Conservation (phyloP, 352 stramenopile species). For the Phytophthora pinifolia region DNA sequence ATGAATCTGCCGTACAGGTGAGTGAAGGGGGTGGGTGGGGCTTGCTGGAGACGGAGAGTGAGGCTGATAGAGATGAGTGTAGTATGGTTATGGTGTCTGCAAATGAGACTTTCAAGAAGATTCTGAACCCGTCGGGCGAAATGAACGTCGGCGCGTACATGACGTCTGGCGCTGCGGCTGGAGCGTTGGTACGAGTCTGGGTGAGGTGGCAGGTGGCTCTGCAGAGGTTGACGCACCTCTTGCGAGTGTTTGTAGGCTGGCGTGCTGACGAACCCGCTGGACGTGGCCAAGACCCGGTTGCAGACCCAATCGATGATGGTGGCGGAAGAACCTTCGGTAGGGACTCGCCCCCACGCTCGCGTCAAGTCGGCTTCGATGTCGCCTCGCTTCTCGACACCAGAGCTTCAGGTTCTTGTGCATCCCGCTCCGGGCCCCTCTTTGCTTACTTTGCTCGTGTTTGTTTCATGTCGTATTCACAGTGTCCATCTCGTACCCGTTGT, state of each 20-base stretch:
- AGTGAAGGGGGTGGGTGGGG: too few relatives aligned
- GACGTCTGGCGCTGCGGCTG: slow-evolving; percentile 91
- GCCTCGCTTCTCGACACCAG: slow-evolving; percentile 40
- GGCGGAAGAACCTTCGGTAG: slow-evolving; percentile 61
- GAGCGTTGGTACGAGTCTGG: slow-evolving; percentile 79
- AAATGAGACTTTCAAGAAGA: slow-evolving; percentile 97
- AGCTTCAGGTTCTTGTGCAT: slow-evolving; percentile 59
- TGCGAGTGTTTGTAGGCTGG: slow-evolving; percentile 41
- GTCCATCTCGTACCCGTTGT: slow-evolving; percentile 73
- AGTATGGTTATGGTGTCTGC: slow-evolving; percentile 97
- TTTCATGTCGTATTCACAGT: slow-evolving; percentile 57
- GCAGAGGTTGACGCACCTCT: neutral
- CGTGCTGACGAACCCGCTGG: slow-evolving; percentile 95
- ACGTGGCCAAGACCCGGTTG: slow-evolving; percentile 98
- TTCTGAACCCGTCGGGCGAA: slow-evolving; percentile 85
- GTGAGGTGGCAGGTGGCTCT: neutral
- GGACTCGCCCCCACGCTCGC: slow-evolving; percentile 30
- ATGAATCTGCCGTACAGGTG: slow-evolving; percentile 99
- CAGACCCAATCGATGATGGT: slow-evolving; percentile 92
- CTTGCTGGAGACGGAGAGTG: too few relatives aligned
- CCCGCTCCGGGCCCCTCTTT: slow-evolving; percentile 25
- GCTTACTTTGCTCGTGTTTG: slow-evolving; percentile 35
- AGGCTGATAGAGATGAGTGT: too few relatives aligned
- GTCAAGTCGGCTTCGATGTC: slow-evolving; percentile 33
- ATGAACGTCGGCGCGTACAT: slow-evolving; percentile 93